Evolutionary conservation across 305 asterid genomes (phyloP), one percentile per base, ranked within the genome.

Genomic region (Fraxinus sp.): DNA sequence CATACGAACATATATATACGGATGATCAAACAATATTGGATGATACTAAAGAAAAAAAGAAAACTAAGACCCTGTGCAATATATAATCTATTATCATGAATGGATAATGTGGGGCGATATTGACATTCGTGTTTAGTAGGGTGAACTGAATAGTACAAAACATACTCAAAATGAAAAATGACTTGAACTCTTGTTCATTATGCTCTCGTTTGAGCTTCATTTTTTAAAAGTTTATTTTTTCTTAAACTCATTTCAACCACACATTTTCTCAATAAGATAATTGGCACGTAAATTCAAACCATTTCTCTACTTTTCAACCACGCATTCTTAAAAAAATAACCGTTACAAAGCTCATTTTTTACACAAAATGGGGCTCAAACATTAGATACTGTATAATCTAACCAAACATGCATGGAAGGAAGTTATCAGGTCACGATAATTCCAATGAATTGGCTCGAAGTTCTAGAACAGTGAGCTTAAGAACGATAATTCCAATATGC

Each of bases 401-500:
- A 30, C 55, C 73, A 24, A 78, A 59, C 3, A 5, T 24, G 18
- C 74, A 10, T 4, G 0, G 37, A 68, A 32, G 7, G 7, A 68
- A 68, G 74, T 68, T 26, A 26, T 39, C 32, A 37, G 11, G 22
- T 59, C 22, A 46, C 6, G 30, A 13, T 28, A 16, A 55, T 74
- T 83, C 49, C 78, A 30, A 76, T 64, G 76, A 26, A 14, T 49
- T 78, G 52, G 78, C 9, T 76, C 30, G 76, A 37, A 62, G 52
- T 59, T 81, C 37, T 46, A 32, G 64, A 77, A 32, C 33, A 72
- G 36, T 3, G 70, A 10, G 55, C 68, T 77, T 70, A 30, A 28
- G 41, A 71, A 49, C 76, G 88, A 78, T 87, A 82, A 79, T 75
- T 75, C 83, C 86, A 81, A 84, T 74, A 79, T 41, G 33, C 5